Conservation (phyloP, 2,329 filamentous ascomycete species). For the Zasmidium cellare region DNA sequence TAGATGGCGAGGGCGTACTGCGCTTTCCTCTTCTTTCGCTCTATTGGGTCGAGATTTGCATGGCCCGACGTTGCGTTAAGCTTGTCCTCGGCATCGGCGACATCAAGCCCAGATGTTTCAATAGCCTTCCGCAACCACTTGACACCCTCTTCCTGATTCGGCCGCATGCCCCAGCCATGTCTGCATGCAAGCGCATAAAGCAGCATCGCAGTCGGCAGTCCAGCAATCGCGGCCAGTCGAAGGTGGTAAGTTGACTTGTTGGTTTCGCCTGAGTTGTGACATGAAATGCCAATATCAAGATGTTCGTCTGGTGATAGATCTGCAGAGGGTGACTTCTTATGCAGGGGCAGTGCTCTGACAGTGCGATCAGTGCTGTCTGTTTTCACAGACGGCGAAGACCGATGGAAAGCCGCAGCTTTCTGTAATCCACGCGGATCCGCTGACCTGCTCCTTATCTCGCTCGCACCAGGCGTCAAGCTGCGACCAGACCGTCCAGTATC, state of each 20-base stretch:
- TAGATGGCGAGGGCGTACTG: slow-evolving; percentile 96
- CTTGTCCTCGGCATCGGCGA: slow-evolving; percentile 57
- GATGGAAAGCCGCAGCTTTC: slow-evolving; percentile 27
- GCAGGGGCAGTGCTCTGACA: slow-evolving; percentile 46
- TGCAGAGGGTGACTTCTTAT: slow-evolving; percentile 54
- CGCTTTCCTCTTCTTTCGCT: slow-evolving; percentile 80
- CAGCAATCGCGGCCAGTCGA: slow-evolving; percentile 80
- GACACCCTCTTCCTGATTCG: slow-evolving; percentile 86
- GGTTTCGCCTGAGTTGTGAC: slow-evolving; percentile 82
- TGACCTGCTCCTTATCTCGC: slow-evolving; percentile 29
- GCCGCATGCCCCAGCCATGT: slow-evolving; percentile 96
- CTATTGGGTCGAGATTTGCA: slow-evolving; percentile 41
- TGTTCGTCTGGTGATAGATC: slow-evolving; percentile 85
- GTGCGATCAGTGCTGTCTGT: slow-evolving; percentile 44
- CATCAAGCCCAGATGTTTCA: slow-evolving; percentile 81
- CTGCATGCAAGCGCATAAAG: slow-evolving; percentile 92
- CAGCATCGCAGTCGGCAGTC: slow-evolving; percentile 91
- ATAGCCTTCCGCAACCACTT: slow-evolving; percentile 91
- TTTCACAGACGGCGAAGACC: slow-evolving; percentile 32
- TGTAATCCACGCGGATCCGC: slow-evolving; percentile 28
- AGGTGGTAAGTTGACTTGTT: slow-evolving; percentile 97
- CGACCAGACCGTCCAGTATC: slow-evolving; percentile 18
- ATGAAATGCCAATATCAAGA: slow-evolving; percentile 82
- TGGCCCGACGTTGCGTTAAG: slow-evolving; percentile 11
- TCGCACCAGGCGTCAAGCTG: slow-evolving; percentile 14